Base-by-base conservation (phyloP, 108 stramenopile genomes). In the Seminavis robusta region DNA sequence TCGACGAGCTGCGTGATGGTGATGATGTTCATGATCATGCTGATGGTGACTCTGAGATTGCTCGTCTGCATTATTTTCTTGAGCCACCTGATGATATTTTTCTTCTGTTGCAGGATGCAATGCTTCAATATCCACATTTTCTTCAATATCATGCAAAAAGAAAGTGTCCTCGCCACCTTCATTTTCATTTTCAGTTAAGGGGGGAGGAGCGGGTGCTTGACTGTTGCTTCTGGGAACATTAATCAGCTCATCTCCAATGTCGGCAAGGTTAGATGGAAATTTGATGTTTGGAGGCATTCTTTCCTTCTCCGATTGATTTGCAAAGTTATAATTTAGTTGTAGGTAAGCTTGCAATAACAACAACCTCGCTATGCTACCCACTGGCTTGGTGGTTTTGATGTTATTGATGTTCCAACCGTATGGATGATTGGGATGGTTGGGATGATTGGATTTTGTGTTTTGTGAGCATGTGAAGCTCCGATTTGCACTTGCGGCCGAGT, bases 91-190 rank as follows among this genome's bases (percentile, higher is more conserved):
- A 26, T 20, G 7, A 20, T n/a, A 8, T 20, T 44, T 7, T 44
- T 44, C n/a, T 15, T 44, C 21, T 44, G 43, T 44, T 44, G 43
- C 43, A n/a, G n/a, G n/a, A n/a, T n/a, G n/a, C n/a, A n/a, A n/a
- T n/a, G 43, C n/a, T 20, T 6, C n/a, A 25, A 26, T 26, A 17
- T 21, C 5, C 19, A 5, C 6, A 20, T 48, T 28, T 11, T 25
- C 47, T 26, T 48, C 47, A 48, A 48, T 48, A 48, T 48, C 47
- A 26, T 21, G 47, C 26, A 29, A 4, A 21, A 48, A 48, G 4
- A 13, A 26, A 17, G 27, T 28, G 30, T 48, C 25, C 27, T 44
- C 6, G 6, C 43, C 43, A 20, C 21, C 5, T 16, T 5, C 21
- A n/a, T 13, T 15, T 20, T 48, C 24, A 48, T 48, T 23, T 29